Percentiles rank a stretch among this genome's conserved stretches.
Conservation (phyloP, 352 stramenopile species). For the Pythium grandisporangium region DNA sequence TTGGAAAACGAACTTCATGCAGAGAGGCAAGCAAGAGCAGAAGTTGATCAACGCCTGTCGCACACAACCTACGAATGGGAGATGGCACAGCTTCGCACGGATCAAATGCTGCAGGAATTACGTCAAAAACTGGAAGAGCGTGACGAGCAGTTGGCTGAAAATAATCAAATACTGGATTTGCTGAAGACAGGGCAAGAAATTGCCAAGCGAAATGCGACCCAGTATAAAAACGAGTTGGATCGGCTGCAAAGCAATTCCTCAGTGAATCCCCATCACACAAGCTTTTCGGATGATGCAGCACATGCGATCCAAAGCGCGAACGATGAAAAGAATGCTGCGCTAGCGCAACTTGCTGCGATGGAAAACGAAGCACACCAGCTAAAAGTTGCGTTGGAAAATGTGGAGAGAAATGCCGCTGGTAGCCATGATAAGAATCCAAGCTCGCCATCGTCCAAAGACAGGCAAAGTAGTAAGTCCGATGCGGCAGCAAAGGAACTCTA, state of each 20-base stretch:
- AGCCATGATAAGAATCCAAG: too few species aligned
- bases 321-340: too few species aligned
- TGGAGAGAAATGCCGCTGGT: too few species aligned
- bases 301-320: too few species aligned
- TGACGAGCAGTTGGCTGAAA: conserved; percentile 19
- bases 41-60: conserved; percentile 14
- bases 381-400: too few species aligned
- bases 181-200: conserved; percentile 10
- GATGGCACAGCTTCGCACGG: conserved; percentile 22
- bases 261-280: too few species aligned
- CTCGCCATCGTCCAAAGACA: not conserved
- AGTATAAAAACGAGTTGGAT: conserved; percentile 5
- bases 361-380: too few species aligned
- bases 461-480: conserved; percentile 7
- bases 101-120: conserved; percentile 17
- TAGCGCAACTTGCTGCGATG: too few species aligned
- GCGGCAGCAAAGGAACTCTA: conserved; percentile 16
- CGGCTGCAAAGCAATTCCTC: too few species aligned
- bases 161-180: conserved; percentile 23
- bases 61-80: conserved; percentile 16
- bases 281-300: too few species aligned
- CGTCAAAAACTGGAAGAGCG: conserved; percentile 10
- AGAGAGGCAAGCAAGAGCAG: conserved; percentile 10
- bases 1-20: conserved; percentile 11
- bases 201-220: conserved; percentile 7